phyloP scores from a whole-genome alignment of 257 asterid genomes.

The Solanum boliviense region DNA sequence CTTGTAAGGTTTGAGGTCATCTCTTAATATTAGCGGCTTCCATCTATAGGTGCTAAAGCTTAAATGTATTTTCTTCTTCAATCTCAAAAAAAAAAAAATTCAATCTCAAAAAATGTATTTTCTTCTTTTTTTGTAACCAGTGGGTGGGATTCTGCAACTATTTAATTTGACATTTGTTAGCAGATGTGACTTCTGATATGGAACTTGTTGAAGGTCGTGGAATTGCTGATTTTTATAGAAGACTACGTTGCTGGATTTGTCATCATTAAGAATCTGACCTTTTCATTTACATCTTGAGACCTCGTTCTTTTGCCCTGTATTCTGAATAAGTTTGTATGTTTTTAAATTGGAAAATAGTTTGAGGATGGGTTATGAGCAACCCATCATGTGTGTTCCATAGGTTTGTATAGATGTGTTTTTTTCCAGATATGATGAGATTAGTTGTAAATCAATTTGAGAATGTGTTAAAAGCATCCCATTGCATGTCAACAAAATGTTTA shows the following conservation, averaged over 20 bases:
- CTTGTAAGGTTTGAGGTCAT: background rate
- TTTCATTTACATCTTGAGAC: background rate
- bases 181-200: background rate
- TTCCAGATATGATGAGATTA: background rate
- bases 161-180: background rate
- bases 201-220: background rate
- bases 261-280: background rate
- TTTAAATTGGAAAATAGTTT: background rate
- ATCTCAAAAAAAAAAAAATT: too few relatives aligned
- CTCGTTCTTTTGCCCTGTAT: background rate
- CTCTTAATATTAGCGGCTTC: background rate
- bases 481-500: background rate
- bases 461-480: background rate
- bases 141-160: background rate
- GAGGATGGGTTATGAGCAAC: background rate
- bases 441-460: background rate
- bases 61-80: background rate
- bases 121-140: background rate
- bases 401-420: background rate
- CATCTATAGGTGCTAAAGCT: background rate
- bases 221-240: background rate
- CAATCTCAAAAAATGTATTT: background rate
- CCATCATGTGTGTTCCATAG: background rate
- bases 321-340: background rate
- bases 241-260: background rate